Evolutionary conservation across 768 basidiomycete species (phyloP), one percentile per base, ranked within the genome.

Genomic region (Hirschioporus abietinus): DNA sequence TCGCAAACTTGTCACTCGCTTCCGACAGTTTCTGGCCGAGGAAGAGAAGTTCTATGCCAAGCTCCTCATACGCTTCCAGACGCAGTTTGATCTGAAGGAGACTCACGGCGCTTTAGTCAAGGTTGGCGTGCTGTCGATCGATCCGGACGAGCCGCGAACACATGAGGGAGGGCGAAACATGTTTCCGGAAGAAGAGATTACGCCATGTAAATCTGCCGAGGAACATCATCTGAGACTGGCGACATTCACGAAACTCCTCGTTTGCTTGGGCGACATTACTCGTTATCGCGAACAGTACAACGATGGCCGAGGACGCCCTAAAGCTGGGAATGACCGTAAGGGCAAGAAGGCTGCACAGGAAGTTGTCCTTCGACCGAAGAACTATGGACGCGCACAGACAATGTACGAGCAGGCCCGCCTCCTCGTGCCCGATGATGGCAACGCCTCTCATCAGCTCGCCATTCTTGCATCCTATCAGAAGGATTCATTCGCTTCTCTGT

Each of bases 401-500:
- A 93, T 88, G 74, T 99, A 98, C 76, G 88, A 92, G 62, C 90
- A 93, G 68, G 96, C 97, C 1, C 83, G 90, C 57, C 73, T 88
- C 34, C 82, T 99, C 9, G 79, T 92, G 7, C 96, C 97, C 0
- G 82, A 90, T 65, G 93, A 96, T 70, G 97, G 96, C 70, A 96
- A 98, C 72, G 86, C 97, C 0, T 96, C 91, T 23, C 96, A 99
- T 75, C 97, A 99, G 76, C 87, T 99, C 23, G 97, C 96, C 4
- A 96, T 98, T 67, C 84, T 98, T 35, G 86, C 94, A 1, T 88
- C 90, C 5, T 96, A 97, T 75, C 83, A 90, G 71, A 83, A 85
- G 68, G 94, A 99, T 76, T 81, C 84, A n/a, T 95, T 96, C 72
- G 78, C 81, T 35, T 89, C 92, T 34, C 79, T 93, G 9, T 84